Evolutionary conservation across 164 flowering plant species (phyloP), one percentile per base, ranked within the genome.

Genomic region (Litsea cubeba): DNA sequence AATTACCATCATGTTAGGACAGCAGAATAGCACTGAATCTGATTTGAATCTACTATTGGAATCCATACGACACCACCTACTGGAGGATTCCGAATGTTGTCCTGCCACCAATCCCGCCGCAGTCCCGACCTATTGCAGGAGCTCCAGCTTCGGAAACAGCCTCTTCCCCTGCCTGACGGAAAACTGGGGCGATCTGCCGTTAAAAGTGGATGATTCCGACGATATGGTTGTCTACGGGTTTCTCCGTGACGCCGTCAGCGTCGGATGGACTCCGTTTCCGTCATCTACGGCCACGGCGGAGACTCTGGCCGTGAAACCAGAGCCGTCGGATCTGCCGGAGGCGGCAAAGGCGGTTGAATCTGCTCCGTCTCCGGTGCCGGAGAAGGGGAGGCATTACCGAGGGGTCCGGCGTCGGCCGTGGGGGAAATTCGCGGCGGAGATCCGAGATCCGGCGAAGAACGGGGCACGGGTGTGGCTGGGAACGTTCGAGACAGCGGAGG

Each of bases 121-220:
- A n/a, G 46, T 40, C 2, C 82, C 88, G 8, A 35, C 80, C 14
- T 88, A 79, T 64, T 58, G 81, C 76, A 72, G 90, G 80, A 86
- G 83, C 74, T 79, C 91, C 2, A 87, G 93, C 76, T 87, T 88
- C 71, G 78, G 69, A 32, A 3, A n/a, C 40, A 12, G 5, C 40
- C 75, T 84, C 62, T 54, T 14, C 60, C 83, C 93, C 15, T 91
- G 92, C 72, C 77, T 90, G 68, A 81, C 86, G 0, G 95, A 87
- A 0, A 87, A 77, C 18, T 91, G 95, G 97, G 97, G 97, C 1
- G 95, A 89, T 1, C 73, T 93, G 64, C 99, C 99, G 2, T 69
- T 93, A 12, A 89, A 85, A 66, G 89, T 77, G 23, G 86, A 93
- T 60, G 98, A 93, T 72, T 84, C 98, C 0, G 94, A 95, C 28